Evolutionary conservation across 306 rosid species (phyloP).

Genomic region (Lotus japonicus): DNA sequence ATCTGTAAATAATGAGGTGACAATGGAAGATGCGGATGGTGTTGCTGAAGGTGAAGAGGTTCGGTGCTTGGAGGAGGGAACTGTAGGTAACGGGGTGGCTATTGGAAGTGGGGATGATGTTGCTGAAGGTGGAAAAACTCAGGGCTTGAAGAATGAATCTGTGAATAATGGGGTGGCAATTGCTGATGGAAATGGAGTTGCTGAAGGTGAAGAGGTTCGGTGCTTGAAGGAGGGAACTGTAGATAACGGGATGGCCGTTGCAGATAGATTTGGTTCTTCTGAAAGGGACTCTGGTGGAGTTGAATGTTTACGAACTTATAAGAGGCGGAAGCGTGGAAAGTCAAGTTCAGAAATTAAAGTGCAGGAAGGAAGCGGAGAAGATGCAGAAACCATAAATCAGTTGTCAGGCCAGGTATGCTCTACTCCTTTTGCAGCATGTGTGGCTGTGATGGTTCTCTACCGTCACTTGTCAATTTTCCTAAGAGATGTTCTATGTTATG

Average conservation of each 20-base stretch:
- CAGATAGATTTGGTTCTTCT: constrained; percentile 24
- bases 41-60: constrained; percentile 19
- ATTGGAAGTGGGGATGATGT: constrained; percentile 24
- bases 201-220: constrained; percentile 14
- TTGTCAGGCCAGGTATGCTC: constrained; percentile 40
- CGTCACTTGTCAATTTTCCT: background rate
- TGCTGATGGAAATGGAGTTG: constrained; percentile 20
- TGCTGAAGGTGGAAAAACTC: constrained; percentile 21
- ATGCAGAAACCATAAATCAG: constrained; percentile 21
- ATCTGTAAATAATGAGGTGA: constrained; percentile 26
- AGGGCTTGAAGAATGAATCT: background rate
- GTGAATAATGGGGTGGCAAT: constrained; percentile 25
- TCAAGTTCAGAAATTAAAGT: constrained; percentile 38
- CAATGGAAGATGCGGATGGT: constrained; percentile 16
- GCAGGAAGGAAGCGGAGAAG: constrained; percentile 33
- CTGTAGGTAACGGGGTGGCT: constrained; percentile 30
- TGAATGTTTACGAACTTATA: constrained; percentile 57
- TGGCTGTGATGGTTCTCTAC: background rate
- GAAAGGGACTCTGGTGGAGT: constrained; percentile 29
- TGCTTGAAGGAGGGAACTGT: constrained; percentile 30
- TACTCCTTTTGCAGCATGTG: constrained; percentile 12
- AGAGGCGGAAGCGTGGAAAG: constrained; percentile 67
- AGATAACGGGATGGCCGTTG: constrained; percentile 24
- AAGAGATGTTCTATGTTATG: background rate
- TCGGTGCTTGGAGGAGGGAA: constrained; percentile 24